A percentile compares a stretch with the other conserved stretches of the same genome.
Conservation (phyloP, 306 rosid species). For the Casuarina glauca region DNA sequence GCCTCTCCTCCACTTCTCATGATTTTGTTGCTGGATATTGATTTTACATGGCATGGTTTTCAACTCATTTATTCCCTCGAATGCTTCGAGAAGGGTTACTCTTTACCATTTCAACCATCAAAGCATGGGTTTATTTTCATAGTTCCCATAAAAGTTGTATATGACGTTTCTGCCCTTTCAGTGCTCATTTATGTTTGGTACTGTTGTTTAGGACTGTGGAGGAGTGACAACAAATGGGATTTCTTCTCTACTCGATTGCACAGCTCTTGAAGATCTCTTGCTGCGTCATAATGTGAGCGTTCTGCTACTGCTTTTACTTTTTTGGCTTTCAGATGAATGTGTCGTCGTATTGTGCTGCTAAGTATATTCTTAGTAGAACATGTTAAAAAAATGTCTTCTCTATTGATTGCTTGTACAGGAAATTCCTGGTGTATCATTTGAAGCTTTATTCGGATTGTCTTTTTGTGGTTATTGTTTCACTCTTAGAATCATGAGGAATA, state of each 20-base stretch:
- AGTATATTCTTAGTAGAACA: slow-evolving; percentile 5
- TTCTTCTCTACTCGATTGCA: slow-evolving; percentile 63
- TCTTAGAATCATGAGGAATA: slow-evolving; percentile 10
- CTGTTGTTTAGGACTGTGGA: slow-evolving; percentile 71
- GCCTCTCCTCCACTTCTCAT: neutral
- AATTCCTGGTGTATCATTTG: slow-evolving; percentile 12
- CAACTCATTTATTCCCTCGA: neutral
- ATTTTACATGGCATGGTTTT: neutral
- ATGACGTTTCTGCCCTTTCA: slow-evolving; percentile 14
- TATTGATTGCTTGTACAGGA: slow-evolving; percentile 11
- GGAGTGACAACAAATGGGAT: slow-evolving; percentile 64
- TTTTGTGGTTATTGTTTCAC: slow-evolving; percentile 1
- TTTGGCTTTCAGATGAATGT: slow-evolving; percentile 9
- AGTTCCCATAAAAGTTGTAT: neutral
- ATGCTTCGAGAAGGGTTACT: neutral
- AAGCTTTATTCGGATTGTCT: slow-evolving; percentile 18
- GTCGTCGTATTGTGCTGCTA: neutral
- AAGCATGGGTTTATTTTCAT: neutral
- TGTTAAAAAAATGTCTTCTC: slow-evolving; percentile 13
- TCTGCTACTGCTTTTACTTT: neutral
- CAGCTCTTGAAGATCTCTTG: slow-evolving; percentile 79
- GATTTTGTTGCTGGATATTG: neutral
- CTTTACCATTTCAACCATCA: neutral
- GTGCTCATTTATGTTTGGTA: slow-evolving; percentile 17
- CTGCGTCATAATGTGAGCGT: slow-evolving; percentile 81